Conservation (phyloP, 768 basidiomycete species). For the Mycena alexandri region DNA sequence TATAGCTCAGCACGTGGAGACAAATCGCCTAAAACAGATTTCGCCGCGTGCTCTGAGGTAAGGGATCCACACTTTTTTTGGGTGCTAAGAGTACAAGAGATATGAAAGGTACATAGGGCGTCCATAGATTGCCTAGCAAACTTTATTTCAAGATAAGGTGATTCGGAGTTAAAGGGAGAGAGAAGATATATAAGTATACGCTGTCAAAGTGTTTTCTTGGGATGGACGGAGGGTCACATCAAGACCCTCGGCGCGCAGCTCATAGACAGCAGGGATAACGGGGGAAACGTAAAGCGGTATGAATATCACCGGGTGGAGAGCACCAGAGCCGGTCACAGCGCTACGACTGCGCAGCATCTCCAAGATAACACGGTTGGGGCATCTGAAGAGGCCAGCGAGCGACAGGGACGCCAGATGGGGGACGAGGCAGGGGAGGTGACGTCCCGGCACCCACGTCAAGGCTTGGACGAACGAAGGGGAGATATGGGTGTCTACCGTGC, state of each 20-base stretch:
- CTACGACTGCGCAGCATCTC: conserved; percentile 1
- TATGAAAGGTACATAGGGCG: too few species aligned
- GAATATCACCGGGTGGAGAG: background rate
- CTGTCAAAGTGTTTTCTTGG: too few species aligned
- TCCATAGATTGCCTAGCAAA: too few species aligned
- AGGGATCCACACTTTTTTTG: too few species aligned
- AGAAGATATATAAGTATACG: too few species aligned
- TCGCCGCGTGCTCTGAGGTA: too few species aligned
- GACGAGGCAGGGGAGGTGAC: background rate
- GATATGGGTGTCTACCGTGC: background rate
- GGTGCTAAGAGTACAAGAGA: too few species aligned
- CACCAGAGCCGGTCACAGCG: background rate
- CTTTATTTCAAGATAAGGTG: too few species aligned
- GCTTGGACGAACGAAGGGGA: background rate
- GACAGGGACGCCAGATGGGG: background rate
- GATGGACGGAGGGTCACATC: background rate
- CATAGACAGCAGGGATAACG: background rate
- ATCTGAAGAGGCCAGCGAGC: background rate
- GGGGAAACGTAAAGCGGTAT: background rate
- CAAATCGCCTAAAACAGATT: too few species aligned
- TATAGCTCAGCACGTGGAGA: background rate
- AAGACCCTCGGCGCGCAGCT: conserved; percentile 1
- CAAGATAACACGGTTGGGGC: background rate
- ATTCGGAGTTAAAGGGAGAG: too few species aligned
- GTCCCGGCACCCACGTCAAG: background rate